Evolutionary conservation across 2,329 filamentous ascomycete genomes (phyloP).

Genomic region (Coleophoma cylindrospora): DNA sequence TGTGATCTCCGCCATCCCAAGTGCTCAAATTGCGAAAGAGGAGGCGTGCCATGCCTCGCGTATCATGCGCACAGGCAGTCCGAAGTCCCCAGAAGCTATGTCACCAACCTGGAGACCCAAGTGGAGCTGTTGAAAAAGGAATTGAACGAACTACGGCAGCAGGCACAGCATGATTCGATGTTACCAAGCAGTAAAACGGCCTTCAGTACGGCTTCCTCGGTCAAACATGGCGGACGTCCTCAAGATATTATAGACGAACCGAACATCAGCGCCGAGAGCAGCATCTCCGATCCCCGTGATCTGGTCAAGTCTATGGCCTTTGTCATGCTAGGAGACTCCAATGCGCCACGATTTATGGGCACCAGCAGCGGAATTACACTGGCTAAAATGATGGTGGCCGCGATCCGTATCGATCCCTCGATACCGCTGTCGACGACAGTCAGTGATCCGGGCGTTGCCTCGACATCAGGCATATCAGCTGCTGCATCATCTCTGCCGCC

Average conservation of each 20-base stretch:
- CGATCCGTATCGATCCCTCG: conserved; percentile 14
- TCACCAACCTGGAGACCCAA: conserved; percentile 17
- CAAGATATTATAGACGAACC: background rate
- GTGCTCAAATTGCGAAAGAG: conserved; percentile 18
- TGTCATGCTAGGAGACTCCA: conserved; percentile 16
- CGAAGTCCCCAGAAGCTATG: conserved; percentile 21
- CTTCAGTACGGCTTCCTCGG: background rate
- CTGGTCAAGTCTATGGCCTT: conserved; percentile 6
- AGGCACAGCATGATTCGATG: too few species aligned
- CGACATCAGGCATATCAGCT: too few species aligned
- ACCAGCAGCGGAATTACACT: conserved; percentile 28
- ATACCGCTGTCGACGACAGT: conserved; percentile 1
- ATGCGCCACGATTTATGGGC: conserved; percentile 26
- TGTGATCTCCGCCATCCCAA: conserved; percentile 19
- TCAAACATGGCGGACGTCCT: background rate
- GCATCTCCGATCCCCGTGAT: background rate
- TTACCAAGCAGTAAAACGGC: conserved; percentile 1
- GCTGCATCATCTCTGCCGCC: conserved; percentile 25
- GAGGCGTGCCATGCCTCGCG: conserved; percentile 13
- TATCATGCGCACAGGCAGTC: conserved; percentile 19
- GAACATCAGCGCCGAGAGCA: background rate
- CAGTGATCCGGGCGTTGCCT: too few species aligned
- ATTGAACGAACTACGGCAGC: conserved; percentile 7
- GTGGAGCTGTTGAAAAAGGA: conserved; percentile 10
- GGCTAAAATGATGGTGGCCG: conserved; percentile 27